A percentile compares a stretch with the other conserved stretches of the same genome.
These are phyloP conservation scores for Colletotrichum theobromicola DNA, from an alignment of 2,329 filamentous ascomycete species.

Conservation along the genomic window DNA sequence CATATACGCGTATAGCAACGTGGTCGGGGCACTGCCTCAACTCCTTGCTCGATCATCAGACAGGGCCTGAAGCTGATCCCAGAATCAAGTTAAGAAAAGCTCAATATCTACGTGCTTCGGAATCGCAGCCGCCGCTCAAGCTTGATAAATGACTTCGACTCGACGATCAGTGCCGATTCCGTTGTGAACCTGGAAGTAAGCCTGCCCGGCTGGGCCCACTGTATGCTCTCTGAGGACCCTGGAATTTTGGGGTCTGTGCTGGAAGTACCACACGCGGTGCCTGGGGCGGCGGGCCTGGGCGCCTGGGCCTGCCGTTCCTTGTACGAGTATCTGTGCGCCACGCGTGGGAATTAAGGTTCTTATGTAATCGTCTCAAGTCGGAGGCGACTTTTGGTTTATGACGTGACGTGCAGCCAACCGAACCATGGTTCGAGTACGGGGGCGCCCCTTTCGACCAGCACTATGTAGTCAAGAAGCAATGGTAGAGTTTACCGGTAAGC, in stretches of 20 bases:
- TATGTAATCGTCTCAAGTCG: not conserved
- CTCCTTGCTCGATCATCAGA: not conserved
- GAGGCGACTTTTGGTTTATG: rapidly evolving
- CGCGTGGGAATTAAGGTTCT: not conserved
- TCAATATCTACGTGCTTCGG: no score
- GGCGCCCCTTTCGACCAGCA: not conserved
- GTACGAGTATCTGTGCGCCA: not conserved
- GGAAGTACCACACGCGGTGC: not conserved
- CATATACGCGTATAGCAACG: not conserved
- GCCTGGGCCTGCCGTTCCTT: not conserved
- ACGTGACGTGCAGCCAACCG: not conserved
- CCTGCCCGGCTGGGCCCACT: not conserved
- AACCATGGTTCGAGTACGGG: not conserved
- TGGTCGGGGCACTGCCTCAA: not conserved
- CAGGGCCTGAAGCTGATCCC: not conserved
- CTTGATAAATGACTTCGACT: not conserved
- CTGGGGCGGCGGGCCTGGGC: no score
- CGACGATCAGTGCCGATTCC: not conserved
- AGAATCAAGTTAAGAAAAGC: no score
- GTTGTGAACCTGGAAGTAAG: not conserved
- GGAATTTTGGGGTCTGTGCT: not conserved
- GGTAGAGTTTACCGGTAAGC: not conserved
- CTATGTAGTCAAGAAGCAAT: not conserved
- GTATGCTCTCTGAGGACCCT: not conserved
- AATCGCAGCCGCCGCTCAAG: not conserved